Evolutionary conservation across 2,329 filamentous ascomycete genomes (phyloP).

Genomic region (Raffaelea albimanens): DNA sequence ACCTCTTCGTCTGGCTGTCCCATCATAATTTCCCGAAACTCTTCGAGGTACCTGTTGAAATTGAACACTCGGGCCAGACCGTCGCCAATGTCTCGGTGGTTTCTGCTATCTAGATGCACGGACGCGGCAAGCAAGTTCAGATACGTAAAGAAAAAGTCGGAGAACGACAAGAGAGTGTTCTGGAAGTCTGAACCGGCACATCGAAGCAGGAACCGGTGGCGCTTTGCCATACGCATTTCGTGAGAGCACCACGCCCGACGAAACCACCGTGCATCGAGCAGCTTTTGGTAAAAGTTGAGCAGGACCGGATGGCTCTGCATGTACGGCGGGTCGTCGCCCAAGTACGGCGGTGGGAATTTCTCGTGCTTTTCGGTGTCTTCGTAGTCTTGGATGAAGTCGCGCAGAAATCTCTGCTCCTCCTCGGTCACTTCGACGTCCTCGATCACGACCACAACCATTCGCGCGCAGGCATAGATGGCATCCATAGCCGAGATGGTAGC

Average conservation of each 20-base stretch:
- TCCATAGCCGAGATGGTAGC: not conserved
- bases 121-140: not conserved
- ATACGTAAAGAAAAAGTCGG: not conserved
- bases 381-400: not conserved
- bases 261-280: not conserved
- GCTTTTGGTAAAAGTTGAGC: not conserved
- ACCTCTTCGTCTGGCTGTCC: not conserved
- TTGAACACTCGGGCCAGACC: not conserved
- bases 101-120: too few relatives aligned
- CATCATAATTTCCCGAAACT: not conserved
- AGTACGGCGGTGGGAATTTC: not conserved
- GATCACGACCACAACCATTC: not conserved
- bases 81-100: too few relatives aligned
- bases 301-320: not conserved
- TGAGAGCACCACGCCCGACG: not conserved
- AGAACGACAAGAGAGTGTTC: not conserved
- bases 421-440: not conserved
- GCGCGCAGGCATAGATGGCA: not conserved
- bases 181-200: not conserved
- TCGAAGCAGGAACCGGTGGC: not conserved
- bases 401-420: not conserved
- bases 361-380: not conserved
- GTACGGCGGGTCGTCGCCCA: not conserved
- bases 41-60: not conserved
- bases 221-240: not conserved